Conservation (phyloP, 176 grass and related monocot genomes). For the Cenchrus purpureus region DNA sequence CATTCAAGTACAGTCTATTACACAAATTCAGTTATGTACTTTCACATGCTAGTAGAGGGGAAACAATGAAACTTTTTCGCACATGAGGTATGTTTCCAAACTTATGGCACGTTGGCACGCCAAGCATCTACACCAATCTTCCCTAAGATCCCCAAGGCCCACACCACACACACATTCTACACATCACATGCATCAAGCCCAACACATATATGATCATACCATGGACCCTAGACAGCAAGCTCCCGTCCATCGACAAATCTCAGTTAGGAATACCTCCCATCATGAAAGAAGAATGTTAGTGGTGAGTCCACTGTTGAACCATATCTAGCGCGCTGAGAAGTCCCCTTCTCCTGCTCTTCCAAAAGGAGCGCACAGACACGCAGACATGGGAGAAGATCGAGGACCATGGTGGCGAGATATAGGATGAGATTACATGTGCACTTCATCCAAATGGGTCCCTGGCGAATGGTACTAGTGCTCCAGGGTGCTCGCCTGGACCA, state of each 20-base stretch:
- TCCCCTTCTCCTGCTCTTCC: background rate
- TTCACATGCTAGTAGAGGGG: background rate
- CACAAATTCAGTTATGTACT: background rate
- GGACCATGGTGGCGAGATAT: background rate
- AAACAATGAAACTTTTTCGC: background rate
- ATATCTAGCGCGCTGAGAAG: background rate
- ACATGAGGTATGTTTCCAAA: background rate
- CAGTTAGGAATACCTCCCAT: slow-evolving; percentile 19
- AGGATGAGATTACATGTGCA: slow-evolving; percentile 48
- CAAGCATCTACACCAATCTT: background rate
- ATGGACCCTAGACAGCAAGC: background rate
- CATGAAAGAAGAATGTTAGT: slow-evolving; percentile 12
- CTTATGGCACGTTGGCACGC: background rate
- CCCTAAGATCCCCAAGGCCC: background rate
- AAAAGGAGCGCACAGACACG: slow-evolving; percentile 14
- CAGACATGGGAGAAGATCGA: background rate
- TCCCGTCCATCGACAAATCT: background rate
- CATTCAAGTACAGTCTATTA: background rate
- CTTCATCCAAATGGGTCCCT: background rate
- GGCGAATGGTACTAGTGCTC: background rate
- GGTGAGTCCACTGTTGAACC: slow-evolving; percentile 40
- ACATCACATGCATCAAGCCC: background rate
- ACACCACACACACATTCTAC: slow-evolving; percentile 28
- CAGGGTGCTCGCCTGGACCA: slow-evolving; percentile 26
- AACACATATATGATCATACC: slow-evolving; percentile 8